A percentile compares a stretch with the other conserved stretches of the same genome.
Evolutionary conservation across 345 rosid genomes (phyloP).

Genomic region (Noccaea bulbosa): DNA sequence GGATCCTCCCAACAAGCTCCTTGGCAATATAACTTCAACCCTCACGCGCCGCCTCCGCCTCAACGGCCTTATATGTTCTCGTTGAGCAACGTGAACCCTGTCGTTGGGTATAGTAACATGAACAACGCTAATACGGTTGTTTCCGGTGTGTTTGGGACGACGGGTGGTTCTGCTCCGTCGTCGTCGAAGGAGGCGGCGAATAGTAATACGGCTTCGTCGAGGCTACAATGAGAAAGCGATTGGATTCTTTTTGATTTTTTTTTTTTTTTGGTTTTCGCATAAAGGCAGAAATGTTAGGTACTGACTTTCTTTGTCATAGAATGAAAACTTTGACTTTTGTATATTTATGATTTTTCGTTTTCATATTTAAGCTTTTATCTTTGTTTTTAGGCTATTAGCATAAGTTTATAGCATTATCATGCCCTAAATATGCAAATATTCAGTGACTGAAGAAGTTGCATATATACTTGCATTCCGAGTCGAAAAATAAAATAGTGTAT

Average conservation of each 20-base stretch:
- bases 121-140: constrained; percentile 32
- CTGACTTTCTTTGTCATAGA: constrained; percentile 47
- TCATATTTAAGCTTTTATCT: constrained; percentile 26
- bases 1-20: constrained; percentile 43
- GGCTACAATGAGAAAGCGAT: constrained; percentile 49
- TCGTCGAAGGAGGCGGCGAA: constrained; percentile 29
- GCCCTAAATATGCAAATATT: constrained; percentile 11
- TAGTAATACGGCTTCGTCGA: constrained; percentile 39
- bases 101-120: constrained; percentile 32
- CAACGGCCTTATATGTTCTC: constrained; percentile 45
- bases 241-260: constrained; percentile 33
- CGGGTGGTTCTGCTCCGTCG: constrained; percentile 40
- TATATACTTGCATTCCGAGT: neutral
- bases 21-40: constrained; percentile 38
- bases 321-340: constrained; percentile 47
- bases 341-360: constrained; percentile 28
- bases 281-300: constrained; percentile 51
- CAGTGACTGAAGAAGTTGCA: constrained; percentile 26
- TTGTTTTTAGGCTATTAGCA: constrained; percentile 16
- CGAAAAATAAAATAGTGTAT: neutral
- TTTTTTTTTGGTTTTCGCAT: constrained; percentile 30
- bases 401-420: constrained; percentile 10
- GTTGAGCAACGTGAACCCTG: constrained; percentile 37
- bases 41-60: constrained; percentile 23
- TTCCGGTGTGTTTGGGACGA: constrained; percentile 30